Base-by-base conservation (phyloP, 148 eudicot species). In the Chenopodium quinoa region DNA sequence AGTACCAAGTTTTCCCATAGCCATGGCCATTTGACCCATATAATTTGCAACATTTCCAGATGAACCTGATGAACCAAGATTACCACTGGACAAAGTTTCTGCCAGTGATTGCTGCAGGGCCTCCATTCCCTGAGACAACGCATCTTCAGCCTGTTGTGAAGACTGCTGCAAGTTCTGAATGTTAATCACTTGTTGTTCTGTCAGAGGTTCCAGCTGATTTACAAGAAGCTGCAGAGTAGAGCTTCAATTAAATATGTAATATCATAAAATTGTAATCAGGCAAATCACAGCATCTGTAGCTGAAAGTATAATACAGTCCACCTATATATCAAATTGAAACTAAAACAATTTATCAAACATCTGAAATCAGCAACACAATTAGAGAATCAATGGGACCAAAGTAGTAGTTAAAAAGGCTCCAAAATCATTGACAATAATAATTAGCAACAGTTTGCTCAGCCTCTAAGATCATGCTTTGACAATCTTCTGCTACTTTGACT, bases 11-110 rank as follows among this genome's bases (percentile, higher is more conserved):
- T 89, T 89, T 14, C 91, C 91, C 91, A 89, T 89, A 13, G 91
- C 91, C 89, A 89, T 87, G 47, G 91, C 91, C 91, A 89, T 89
- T 81, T 89, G 91, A 56, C 91, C 91, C 89, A 89, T 89, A 77
- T 89, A 89, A 78, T 79, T 89, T 71, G 91, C 91, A 44, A 89
- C 91, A 63, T 89, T 89, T 60, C 91, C 91, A 48, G 91, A 89
- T 34, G 91, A 89, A 63, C 89, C 89, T 4, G 91, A 89, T 56
- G 89, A 85, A 74, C 91, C 91, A 76, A 82, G 89, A 32, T 81
- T 58, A 19, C 88, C 89, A 81, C 89, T 89, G 1, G 91, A 83
- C 75, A 89, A 77, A 7, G 91, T 89, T 85, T 89, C 91, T n/a
- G 91, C 86, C n/a, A 89, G 76, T 40, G 91, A 89, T 46, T 89